Evolutionary conservation across 2,329 filamentous ascomycete species (phyloP), one percentile per base, ranked within the genome.

Genomic region (Falciphora oryzae): DNA sequence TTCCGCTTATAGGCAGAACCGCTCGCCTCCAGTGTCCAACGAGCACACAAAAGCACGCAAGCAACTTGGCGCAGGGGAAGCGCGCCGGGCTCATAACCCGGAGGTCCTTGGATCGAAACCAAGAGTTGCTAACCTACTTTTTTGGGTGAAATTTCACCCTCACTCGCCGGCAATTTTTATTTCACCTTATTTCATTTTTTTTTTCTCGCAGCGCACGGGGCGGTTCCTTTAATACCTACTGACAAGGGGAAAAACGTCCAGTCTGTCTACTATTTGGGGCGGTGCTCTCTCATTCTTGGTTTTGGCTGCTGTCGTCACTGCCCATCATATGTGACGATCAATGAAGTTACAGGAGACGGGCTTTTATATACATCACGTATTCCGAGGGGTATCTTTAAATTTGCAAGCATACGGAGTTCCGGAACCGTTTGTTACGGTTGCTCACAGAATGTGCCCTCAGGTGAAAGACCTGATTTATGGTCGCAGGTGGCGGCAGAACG

Each of bases 31-130:
- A 22, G 5, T 6, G 18, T 10, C 38, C 16, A 44, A 10, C 1
- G 3, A 44, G 38, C 16, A 44, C 18, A 44, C 16, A 22, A 22
- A 16, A 18, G 38, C 16, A 44, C 4, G 57, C 57, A 31, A 59
- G 57, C 57, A 59, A n/a, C n/a, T n/a, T n/a, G n/a, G n/a, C n/a
- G n/a, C n/a, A n/a, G 57, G 57, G 57, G 57, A 59, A 59, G 57
- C 57, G 57, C 57, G 57, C 57, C 57, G 57, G 57, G 57, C 57
- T 59, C 57, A 59, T 59, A 59, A 59, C 57, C 57, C 57, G 57
- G 57, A 59, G 57, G 57, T 59, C 57, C 57, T 59, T 59, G 57
- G 57, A 59, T 59, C 57, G 57, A 59, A 59, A 59, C 57, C 57
- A 59, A 59, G 57, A 59, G 57, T 59, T 59, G 57, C 57, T 59